phyloP scores from a whole-genome alignment of 2,329 filamentous ascomycete genomes.

The Neoarthrinium moseri region DNA sequence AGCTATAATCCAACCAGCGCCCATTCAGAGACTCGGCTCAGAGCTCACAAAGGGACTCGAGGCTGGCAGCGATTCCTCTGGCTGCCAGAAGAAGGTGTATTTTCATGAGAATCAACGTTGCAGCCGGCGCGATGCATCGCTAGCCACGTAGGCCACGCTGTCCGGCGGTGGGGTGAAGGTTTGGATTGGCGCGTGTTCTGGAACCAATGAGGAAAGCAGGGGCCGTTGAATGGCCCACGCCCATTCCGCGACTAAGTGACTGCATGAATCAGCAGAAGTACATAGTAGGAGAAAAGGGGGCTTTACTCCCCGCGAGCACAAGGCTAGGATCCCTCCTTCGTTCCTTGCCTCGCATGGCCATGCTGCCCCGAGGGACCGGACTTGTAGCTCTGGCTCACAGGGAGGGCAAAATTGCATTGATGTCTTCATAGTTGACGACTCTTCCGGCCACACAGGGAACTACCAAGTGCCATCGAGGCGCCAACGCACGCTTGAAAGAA shows the following conservation, averaged over 20 bases:
- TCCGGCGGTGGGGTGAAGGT: not conserved
- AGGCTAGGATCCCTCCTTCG: no score
- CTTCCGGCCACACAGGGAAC: not conserved
- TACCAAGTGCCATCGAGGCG: not conserved
- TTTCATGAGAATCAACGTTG: not conserved
- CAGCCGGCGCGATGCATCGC: no score
- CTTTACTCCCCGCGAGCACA: not conserved
- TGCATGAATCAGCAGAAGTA: slow-evolving; percentile 14
- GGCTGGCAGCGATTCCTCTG: no score
- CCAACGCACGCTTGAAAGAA: not conserved
- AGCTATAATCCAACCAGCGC: no score
- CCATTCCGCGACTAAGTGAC: slow-evolving; percentile 11
- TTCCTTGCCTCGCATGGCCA: no score
- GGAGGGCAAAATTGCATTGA: no score
- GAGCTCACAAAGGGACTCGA: no score
- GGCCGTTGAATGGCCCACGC: not conserved
- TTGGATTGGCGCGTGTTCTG: slow-evolving; percentile 15
- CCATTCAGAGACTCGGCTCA: no score
- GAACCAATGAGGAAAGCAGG: slow-evolving; percentile 16
- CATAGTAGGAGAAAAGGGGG: slow-evolving; percentile 22
- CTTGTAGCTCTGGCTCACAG: no score
- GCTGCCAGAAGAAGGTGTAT: no score
- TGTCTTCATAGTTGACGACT: not conserved
- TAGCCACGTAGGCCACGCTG: not conserved
- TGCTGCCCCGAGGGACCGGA: no score